These are phyloP conservation scores for Penicillium sp. DNA, from an alignment of 2,329 filamentous ascomycete species.

Conservation along the genomic window DNA sequence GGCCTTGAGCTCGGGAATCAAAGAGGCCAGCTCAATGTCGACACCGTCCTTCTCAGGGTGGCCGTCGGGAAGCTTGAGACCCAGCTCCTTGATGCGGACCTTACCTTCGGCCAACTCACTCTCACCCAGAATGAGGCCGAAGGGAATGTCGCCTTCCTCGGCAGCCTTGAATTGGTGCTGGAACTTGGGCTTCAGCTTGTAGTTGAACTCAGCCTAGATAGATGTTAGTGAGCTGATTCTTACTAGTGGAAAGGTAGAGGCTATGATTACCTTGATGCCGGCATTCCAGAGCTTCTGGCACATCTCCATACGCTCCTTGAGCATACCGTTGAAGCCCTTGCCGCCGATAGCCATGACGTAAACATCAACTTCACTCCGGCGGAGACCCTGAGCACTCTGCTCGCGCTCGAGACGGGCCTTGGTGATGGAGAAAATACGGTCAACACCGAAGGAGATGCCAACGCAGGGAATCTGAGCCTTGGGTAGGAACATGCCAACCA, in stretches of 20 bases:
- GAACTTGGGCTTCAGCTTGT: constrained; percentile 89
- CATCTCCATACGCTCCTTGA: constrained; percentile 83
- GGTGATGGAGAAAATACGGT: constrained; percentile 91
- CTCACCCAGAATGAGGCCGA: constrained; percentile 87
- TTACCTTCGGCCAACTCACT: constrained; percentile 84
- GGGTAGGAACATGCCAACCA: constrained; percentile 91
- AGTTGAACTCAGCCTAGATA: constrained; percentile 75
- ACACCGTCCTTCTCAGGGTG: constrained; percentile 91
- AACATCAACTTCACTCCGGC: constrained; percentile 80
- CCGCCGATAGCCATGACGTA: constrained; percentile 95
- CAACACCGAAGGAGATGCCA: constrained; percentile 90
- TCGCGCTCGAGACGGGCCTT: constrained; percentile 72
- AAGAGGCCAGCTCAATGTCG: constrained; percentile 62
- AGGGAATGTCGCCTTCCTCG: constrained; percentile 76
- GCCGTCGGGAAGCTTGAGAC: constrained; percentile 67
- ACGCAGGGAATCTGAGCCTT: constrained; percentile 88
- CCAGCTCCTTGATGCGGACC: constrained; percentile 85
- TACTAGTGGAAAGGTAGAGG: background rate
- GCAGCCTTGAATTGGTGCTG: constrained; percentile 90
- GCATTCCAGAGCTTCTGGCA: constrained; percentile 79
- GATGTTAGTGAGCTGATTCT: constrained; percentile 23
- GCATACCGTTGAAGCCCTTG: constrained; percentile 78
- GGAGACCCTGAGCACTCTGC: constrained; percentile 58
- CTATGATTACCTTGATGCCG: constrained; percentile 70
- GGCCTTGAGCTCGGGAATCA: constrained; percentile 31